Base-by-base conservation (phyloP, 2,329 filamentous ascomycete species). In the Thelonectria rubi region DNA sequence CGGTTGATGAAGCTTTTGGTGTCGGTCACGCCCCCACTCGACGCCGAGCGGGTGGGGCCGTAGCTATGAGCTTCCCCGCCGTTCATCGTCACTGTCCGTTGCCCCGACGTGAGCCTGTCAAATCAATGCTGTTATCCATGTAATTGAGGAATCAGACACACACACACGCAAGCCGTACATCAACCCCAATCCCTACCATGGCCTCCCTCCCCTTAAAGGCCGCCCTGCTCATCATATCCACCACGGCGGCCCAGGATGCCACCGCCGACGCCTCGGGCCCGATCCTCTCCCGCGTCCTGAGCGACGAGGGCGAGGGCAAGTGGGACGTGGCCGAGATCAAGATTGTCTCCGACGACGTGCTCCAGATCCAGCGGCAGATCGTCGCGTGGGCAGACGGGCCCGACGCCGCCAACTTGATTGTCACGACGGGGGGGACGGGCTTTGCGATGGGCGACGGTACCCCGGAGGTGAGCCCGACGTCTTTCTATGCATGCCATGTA, bases 401-500 rank as follows among this genome's bases (percentile, higher is more conserved):
- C 5, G 83, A 83, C 49, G 76, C 82, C 4, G 76, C 89, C 51
- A 94, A 97, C 76, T 78, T 98, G 60, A 86, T 99, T 62, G 77
- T 97, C 48, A 94, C 93, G 0, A 97, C 93, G 7, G 95, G 95
- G 20, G 95, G 95, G 2, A 99, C 95, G 1, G 95, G 95, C 0
- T 99, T 99, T 77, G 91, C 95, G 8, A 82, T 88, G 11, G 86
- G 90, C 57, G 95, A 99, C 79, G 82, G 86, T 43, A 99, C 95
- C 0, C 95, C 95, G 2, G 95, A 98, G 84, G 92, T 94, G 75
- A 45, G 17, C 3, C 1, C 14, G 17, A 20, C 15, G 40, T 18
- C 18, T 10, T 32, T 11, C 3, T 32, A 17, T 12, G 3, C 26
- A 34, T 17, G 14, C 20, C 3, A 18, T 1, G 5, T 21, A 20